A percentile compares a stretch with the other conserved stretches of the same genome.
These are phyloP conservation scores for Diversispora eburnea DNA, from an alignment of 192 early-diverging fungal species.

Conservation along the genomic window DNA sequence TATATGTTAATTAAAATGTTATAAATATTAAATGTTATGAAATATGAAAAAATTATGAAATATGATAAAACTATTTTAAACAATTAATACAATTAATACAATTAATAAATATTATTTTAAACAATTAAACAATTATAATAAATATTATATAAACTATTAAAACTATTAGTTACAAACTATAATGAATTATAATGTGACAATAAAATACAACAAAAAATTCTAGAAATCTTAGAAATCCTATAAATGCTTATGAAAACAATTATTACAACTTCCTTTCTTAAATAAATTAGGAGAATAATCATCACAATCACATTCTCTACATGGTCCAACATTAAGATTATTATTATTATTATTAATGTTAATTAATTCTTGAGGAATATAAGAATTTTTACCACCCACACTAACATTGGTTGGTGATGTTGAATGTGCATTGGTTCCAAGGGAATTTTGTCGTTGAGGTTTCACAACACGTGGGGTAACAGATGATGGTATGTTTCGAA, in stretches of 20 bases:
- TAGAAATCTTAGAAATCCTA: not conserved
- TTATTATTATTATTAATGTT: conserved; percentile 28
- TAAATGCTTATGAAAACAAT: conserved; percentile 77
- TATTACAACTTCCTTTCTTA: conserved; percentile 70
- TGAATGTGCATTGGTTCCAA: conserved; percentile 34
- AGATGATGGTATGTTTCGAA: not conserved
- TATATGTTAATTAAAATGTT: no score
- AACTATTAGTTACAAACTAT: no score
- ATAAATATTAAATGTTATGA: no score
- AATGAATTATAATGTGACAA: no score
- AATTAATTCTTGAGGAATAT: conserved; percentile 43
- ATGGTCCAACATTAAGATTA: conserved; percentile 37
- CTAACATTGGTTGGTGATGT: conserved; percentile 30
- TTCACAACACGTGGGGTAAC: not conserved
- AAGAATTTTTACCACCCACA: conserved; percentile 40
- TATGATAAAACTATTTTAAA: no score
- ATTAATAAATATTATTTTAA: no score
- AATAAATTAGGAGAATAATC: conserved; percentile 76
- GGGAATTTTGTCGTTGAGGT: conserved; percentile 31
- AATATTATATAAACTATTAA: no score
- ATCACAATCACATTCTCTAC: conserved; percentile 65
- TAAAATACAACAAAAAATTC: not conserved
- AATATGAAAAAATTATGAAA: no score
- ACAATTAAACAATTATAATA: no score
- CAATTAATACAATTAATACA: no score